phyloP scores from a whole-genome alignment of 768 basidiomycete genomes.

The Mycena crocata region DNA sequence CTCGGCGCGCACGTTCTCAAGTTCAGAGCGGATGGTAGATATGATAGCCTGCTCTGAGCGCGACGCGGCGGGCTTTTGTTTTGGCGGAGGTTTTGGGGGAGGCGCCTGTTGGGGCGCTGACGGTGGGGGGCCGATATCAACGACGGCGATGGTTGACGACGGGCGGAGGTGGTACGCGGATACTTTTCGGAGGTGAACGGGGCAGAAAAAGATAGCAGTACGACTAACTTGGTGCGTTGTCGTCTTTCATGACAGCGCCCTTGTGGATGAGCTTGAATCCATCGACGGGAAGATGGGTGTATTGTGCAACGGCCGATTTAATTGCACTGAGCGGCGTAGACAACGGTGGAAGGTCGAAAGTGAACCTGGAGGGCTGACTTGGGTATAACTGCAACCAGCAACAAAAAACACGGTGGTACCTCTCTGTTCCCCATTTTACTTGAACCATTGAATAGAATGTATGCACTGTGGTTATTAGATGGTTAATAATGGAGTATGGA shows the following conservation, averaged over 20 bases:
- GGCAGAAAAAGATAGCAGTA: not conserved
- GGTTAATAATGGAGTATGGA: not conserved
- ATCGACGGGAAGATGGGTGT: conserved; percentile 75
- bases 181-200: conserved; percentile 54
- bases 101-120: conserved; percentile 38
- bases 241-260: conserved; percentile 92
- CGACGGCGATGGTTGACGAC: conserved; percentile 77
- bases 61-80: conserved; percentile 32
- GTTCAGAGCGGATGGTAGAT: conserved; percentile 65
- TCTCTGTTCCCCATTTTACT: conserved; percentile 59
- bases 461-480: too few relatives aligned
- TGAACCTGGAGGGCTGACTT: conserved; percentile 42
- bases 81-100: conserved; percentile 27
- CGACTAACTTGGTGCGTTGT: conserved; percentile 69
- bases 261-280: conserved; percentile 91
- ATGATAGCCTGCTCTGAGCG: conserved; percentile 65
- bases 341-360: conserved; percentile 66
- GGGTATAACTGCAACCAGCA: conserved; percentile 11
- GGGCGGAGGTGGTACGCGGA: conserved; percentile 80
- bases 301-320: conserved; percentile 72
- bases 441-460: conserved; percentile 43
- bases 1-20: conserved; percentile 51
- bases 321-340: conserved; percentile 69
- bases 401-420: conserved; percentile 33
- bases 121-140: conserved; percentile 56